phyloP scores from a whole-genome alignment of 2,329 filamentous ascomycete genomes.

The Dothistroma septosporum region DNA sequence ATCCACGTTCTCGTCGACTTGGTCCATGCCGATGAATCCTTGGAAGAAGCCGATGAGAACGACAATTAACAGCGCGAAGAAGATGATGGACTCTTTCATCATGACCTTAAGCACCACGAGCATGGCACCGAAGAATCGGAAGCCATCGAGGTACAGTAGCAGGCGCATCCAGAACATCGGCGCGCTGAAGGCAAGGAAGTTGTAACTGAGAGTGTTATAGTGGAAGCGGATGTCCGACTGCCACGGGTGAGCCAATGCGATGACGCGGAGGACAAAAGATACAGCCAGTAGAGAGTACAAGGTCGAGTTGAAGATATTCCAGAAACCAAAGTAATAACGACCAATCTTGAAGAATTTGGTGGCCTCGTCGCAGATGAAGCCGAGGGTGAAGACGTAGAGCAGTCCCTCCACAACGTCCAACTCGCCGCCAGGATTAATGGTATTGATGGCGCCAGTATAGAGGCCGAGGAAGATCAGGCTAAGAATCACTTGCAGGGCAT shows the following conservation, averaged over 20 bases:
- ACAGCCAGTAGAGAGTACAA: slow-evolving; percentile 75
- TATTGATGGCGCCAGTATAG: slow-evolving; percentile 90
- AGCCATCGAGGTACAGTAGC: slow-evolving; percentile 84
- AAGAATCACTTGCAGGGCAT: slow-evolving; percentile 78
- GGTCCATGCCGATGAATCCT: slow-evolving; percentile 86
- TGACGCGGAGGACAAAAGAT: slow-evolving; percentile 73
- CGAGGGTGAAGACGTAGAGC: slow-evolving; percentile 85
- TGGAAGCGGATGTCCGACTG: slow-evolving; percentile 48
- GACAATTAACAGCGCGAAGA: slow-evolving; percentile 84
- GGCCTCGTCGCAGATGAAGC: slow-evolving; percentile 83
- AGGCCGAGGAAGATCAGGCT: slow-evolving; percentile 78
- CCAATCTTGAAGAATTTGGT: slow-evolving; percentile 94
- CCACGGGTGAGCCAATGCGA: slow-evolving; percentile 64
- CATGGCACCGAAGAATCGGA: slow-evolving; percentile 98
- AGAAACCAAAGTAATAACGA: slow-evolving; percentile 80
- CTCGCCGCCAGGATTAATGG: slow-evolving; percentile 75
- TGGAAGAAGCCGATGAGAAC: slow-evolving; percentile 86
- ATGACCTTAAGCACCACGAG: slow-evolving; percentile 82
- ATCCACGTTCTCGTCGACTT: slow-evolving; percentile 63
- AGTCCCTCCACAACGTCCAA: slow-evolving; percentile 78
- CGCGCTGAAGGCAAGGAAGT: slow-evolving; percentile 86
- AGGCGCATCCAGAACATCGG: slow-evolving; percentile 97
- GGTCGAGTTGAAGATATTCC: slow-evolving; percentile 80
- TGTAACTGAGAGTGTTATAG: slow-evolving; percentile 82
- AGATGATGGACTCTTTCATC: slow-evolving; percentile 74